Base-by-base conservation (phyloP, 2,329 filamentous ascomycete species). In the Penicillium sp. region DNA sequence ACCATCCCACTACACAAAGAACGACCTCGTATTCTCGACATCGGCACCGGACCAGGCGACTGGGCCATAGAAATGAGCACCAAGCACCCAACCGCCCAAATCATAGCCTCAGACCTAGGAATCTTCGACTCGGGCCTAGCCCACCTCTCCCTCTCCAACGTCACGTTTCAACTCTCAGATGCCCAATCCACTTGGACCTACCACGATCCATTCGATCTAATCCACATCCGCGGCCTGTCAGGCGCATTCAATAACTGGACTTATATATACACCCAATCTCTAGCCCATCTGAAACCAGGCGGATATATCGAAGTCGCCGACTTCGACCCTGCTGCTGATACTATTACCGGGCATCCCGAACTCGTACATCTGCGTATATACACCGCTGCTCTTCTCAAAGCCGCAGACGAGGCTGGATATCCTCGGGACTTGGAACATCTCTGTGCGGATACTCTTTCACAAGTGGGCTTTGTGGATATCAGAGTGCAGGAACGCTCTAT, bases 81-180 rank as follows among this genome's bases (percentile, higher is more conserved):
- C 43, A 62, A 66, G 33, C 72, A 72, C 49, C 75, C 76, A 6
- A 60, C 68, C 15, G 66, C 73, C 24, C 71, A 76, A 47, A 72
- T 79, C n/a, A 72, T 78, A 24, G 76, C 75, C 24, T 69, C 68
- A 1, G 71, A 73, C 42, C 68, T 73, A 25, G 64, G 67, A 24
- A 54, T 70, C 46, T 72, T 78, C 53, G 75, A 77, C 53, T 68
- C 72, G 49, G 65, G 66, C 2, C 61, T 70, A 1, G 60, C 56
- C 24, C 57, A 62, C 23, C 59, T 67, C 15, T 64, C 63, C 25
- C 63, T 71, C 1, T 66, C 70, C 13, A 73, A 72, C 46, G 61
- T 77, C 6, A 71, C 70, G 37, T 78, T 78, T 66, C 75, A 78
- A 54, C 65, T 78, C n/a, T 74, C 77, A 49, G 73, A 76, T 15